phyloP scores from a whole-genome alignment of 345 rosid genomes.

The Passiflora organensis region DNA sequence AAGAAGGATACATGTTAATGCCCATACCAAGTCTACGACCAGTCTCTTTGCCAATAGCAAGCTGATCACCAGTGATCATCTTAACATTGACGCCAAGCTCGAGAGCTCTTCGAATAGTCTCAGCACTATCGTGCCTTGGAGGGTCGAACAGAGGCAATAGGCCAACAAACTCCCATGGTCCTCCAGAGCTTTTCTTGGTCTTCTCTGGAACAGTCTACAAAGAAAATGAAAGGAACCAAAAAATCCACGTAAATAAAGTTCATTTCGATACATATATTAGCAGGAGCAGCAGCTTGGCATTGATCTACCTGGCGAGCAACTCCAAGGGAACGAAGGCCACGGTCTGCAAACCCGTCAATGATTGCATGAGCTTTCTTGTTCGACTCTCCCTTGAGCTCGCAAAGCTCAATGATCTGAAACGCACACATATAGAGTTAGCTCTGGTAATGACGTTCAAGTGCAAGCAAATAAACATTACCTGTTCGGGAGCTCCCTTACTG shows the following conservation, averaged over 20 bases:
- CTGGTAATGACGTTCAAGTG: too few species aligned
- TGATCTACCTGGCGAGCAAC: conserved; percentile 67
- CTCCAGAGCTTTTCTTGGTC: conserved; percentile 65
- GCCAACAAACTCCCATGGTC: conserved; percentile 86
- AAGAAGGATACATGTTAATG: conserved; percentile 90
- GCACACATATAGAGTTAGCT: not conserved
- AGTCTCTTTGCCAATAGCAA: conserved; percentile 90
- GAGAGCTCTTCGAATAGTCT: conserved; percentile 84
- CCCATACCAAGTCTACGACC: conserved; percentile 97
- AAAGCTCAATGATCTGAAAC: conserved; percentile 67
- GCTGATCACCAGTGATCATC: conserved; percentile 90
- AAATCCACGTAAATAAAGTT: not conserved
- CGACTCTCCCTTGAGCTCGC: conserved; percentile 51
- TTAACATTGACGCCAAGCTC: conserved; percentile 92
- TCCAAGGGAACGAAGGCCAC: conserved; percentile 81
- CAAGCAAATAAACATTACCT: conserved; percentile 28
- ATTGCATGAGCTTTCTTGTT: conserved; percentile 48
- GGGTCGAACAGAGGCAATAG: conserved; percentile 92
- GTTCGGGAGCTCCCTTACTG: conserved; percentile 97
- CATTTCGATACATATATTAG: not conserved
- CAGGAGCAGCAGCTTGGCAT: too few species aligned
- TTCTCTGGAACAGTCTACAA: conserved; percentile 58
- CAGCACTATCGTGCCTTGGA: conserved; percentile 98
- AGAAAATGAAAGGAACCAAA: too few species aligned
- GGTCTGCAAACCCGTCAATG: conserved; percentile 64